Evolutionary conservation across 345 rosid species (phyloP).

Genomic region (Pseudoturritis turrita): DNA sequence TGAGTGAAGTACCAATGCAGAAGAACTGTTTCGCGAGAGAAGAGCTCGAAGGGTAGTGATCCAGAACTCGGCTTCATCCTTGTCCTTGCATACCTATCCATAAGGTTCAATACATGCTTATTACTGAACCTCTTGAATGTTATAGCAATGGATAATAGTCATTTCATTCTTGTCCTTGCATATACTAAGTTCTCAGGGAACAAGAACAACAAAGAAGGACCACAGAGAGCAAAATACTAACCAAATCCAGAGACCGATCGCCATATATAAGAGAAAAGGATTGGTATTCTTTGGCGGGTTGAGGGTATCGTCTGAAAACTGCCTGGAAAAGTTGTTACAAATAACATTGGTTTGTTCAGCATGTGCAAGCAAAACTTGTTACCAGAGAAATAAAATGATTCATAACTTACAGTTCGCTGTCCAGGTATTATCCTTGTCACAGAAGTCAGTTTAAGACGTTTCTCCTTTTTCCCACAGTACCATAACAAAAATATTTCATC

Average conservation of each 20-base stretch:
- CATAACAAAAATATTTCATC: conserved; percentile 56
- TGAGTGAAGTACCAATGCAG: conserved; percentile 24
- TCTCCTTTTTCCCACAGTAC: conserved; percentile 63
- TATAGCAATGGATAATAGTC: too few relatives aligned
- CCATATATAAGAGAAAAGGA: conserved; percentile 78
- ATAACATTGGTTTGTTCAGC: background rate
- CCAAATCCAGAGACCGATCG: conserved; percentile 72
- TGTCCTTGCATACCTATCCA: conserved; percentile 49
- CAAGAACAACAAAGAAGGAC: too few relatives aligned
- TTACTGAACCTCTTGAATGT: background rate
- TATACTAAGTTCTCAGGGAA: too few relatives aligned
- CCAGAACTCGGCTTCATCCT: conserved; percentile 43
- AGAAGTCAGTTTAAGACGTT: conserved; percentile 51
- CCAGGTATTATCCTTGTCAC: conserved; percentile 75
- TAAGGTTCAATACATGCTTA: background rate
- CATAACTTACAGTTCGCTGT: conserved; percentile 69
- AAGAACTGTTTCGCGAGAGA: conserved; percentile 29
- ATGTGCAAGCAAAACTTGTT: background rate
- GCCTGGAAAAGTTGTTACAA: conserved; percentile 48
- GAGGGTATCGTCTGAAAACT: conserved; percentile 62
- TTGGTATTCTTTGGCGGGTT: conserved; percentile 72
- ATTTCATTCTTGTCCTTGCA: too few relatives aligned
- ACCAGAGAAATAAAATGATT: conserved; percentile 3
- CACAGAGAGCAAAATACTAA: conserved; percentile 24
- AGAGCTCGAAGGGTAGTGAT: conserved; percentile 35